phyloP scores from a whole-genome alignment of 2,329 filamentous ascomycete genomes.

The Pezicula carpinea region DNA sequence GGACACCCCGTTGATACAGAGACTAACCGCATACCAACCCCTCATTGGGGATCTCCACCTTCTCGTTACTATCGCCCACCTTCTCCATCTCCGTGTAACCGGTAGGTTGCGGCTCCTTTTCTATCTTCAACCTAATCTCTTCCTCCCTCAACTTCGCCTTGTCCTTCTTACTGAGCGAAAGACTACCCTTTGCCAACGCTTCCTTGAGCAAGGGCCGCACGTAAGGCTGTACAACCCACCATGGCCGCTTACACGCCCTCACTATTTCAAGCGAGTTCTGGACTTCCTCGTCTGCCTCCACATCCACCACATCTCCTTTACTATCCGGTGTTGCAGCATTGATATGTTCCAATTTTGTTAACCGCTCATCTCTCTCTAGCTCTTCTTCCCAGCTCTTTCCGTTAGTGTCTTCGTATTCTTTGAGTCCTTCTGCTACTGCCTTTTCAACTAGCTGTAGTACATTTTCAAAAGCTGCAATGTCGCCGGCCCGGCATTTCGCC shows the following conservation, averaged over 20 bases:
- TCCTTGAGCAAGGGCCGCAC: constrained; percentile 83
- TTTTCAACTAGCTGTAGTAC: constrained; percentile 72
- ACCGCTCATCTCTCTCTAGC: constrained; percentile 17
- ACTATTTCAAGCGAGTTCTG: constrained; percentile 65
- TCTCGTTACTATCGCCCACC: constrained; percentile 6
- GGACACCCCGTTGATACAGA: background rate
- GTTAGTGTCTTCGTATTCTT: constrained; percentile 56
- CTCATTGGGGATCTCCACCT: constrained; percentile 22
- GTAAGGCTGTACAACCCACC: constrained; percentile 87
- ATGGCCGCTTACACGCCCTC: constrained; percentile 71
- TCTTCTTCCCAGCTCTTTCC: constrained; percentile 45
- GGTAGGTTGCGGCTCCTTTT: background rate
- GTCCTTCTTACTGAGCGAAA: constrained; percentile 70
- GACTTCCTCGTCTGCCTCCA: constrained; percentile 19
- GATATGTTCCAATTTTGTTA: constrained; percentile 24
- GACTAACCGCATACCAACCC: constrained; percentile 20
- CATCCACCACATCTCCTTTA: constrained; percentile 26
- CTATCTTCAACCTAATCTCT: background rate
- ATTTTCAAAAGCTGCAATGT: constrained; percentile 72
- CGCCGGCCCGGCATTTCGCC: constrained; percentile 61
- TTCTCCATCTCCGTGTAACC: constrained; percentile 11
- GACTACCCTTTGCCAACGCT: constrained; percentile 75
- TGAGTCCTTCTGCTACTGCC: constrained; percentile 66
- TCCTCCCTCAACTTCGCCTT: constrained; percentile 35
- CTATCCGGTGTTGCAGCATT: constrained; percentile 34